Evolutionary conservation across 2,329 filamentous ascomycete genomes (phyloP).

Genomic region (Monilinia vaccinii-corymbosi): DNA sequence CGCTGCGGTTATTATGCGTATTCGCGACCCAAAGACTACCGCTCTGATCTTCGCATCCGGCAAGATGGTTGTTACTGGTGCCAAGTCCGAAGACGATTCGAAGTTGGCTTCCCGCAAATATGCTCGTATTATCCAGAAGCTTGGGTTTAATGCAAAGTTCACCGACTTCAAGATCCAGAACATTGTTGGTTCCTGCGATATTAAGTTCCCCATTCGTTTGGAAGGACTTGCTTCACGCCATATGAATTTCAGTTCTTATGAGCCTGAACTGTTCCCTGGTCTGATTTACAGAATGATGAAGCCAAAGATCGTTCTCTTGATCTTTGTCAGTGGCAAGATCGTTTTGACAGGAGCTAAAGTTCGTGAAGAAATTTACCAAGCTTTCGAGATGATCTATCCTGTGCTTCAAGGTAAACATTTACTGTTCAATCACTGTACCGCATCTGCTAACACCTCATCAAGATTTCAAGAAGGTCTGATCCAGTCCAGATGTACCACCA

Average conservation of each 20-base stretch:
- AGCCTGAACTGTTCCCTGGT: constrained; percentile 96
- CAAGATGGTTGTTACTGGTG: constrained; percentile 99
- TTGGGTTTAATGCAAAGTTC: constrained; percentile 98
- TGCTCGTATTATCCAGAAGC: constrained; percentile 98
- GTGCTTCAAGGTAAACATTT: constrained; percentile 67
- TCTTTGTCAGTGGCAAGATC: constrained; percentile 98
- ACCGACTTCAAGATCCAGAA: constrained; percentile 99
- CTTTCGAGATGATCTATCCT: constrained; percentile 95
- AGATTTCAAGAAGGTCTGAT: constrained; percentile 32
- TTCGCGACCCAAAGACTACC: constrained; percentile 97
- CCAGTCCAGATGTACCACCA: constrained; percentile 5
- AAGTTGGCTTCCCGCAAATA: constrained; percentile 97
- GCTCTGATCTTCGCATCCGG: constrained; percentile 95
- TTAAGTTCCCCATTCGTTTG: constrained; percentile 97
- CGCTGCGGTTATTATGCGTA: constrained; percentile 98
- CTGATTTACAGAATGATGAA: constrained; percentile 99
- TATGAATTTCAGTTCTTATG: constrained; percentile 99
- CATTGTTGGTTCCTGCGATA: constrained; percentile 96
- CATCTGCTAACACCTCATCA: constrained; percentile 15
- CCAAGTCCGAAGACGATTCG: constrained; percentile 95
- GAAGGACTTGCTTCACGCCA: constrained; percentile 94
- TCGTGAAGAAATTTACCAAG: constrained; percentile 94
- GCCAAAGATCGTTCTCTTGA: constrained; percentile 95
- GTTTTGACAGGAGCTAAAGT: constrained; percentile 97
- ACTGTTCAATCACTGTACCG: neutral